Percentiles rank a stretch among this genome's conserved stretches.
These are phyloP conservation scores for Candida qinlingensis DNA, from an alignment of 805 yeast genomes.

Conservation along the genomic window DNA sequence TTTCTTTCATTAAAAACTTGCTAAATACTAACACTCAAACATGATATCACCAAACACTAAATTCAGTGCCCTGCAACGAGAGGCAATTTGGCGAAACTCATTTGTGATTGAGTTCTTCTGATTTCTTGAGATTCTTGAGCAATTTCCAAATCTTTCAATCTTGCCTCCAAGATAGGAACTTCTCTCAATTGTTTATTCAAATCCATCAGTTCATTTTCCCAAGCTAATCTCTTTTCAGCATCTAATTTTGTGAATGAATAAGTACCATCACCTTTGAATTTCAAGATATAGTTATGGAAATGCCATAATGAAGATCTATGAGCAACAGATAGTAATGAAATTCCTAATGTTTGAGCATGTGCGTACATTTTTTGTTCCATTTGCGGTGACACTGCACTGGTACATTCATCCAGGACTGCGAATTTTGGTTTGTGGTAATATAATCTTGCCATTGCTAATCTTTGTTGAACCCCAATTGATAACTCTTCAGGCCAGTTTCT, in stretches of 20 bases:
- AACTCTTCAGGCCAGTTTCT: constrained; percentile 87
- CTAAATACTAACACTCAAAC: not conserved
- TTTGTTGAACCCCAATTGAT: constrained; percentile 87
- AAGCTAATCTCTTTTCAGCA: constrained; percentile 63
- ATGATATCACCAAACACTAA: not conserved
- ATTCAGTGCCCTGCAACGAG: not conserved
- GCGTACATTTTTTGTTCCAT: constrained; percentile 87
- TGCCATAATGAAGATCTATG: constrained; percentile 92
- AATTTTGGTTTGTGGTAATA: constrained; percentile 88
- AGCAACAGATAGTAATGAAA: constrained; percentile 83
- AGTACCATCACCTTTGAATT: constrained; percentile 81
- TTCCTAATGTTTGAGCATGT: constrained; percentile 73
- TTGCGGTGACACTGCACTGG: constrained; percentile 87
- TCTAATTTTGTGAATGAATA: constrained; percentile 59
- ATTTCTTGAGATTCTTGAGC: constrained; percentile 35
- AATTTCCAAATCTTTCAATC: constrained; percentile 58
- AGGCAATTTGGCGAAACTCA: constrained; percentile 17
- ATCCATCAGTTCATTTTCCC: constrained; percentile 72
- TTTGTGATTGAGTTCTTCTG: constrained; percentile 25
- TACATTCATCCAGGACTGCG: constrained; percentile 94
- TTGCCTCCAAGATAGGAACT: constrained; percentile 59
- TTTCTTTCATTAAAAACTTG: too few relatives aligned
- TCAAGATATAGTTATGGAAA: constrained; percentile 76
- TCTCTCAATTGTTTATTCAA: constrained; percentile 69
- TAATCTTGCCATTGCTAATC: constrained; percentile 88